These are phyloP conservation scores for Lodderomyces metapsilosis DNA, from an alignment of 1,139 yeast species.

Conservation along the genomic window DNA sequence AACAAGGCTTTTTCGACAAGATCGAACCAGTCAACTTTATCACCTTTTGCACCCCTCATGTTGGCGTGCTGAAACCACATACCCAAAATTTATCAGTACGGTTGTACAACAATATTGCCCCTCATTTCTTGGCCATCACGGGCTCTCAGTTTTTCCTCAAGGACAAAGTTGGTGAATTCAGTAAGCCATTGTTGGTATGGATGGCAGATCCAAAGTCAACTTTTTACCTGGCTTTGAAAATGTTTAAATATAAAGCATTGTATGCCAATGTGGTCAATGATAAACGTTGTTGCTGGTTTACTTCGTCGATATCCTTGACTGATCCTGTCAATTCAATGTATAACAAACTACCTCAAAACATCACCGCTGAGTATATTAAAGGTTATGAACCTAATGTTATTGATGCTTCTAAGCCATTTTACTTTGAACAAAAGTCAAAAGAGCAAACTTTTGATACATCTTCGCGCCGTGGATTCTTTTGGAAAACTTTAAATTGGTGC, in stretches of 20 bases:
- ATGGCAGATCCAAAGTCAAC: constrained; percentile 64
- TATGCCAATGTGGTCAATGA: constrained; percentile 80
- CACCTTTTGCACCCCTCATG: constrained; percentile 81
- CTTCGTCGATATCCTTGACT: constrained; percentile 62
- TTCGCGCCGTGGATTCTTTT: constrained; percentile 10
- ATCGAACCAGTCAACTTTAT: constrained; percentile 59
- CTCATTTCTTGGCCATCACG: constrained; percentile 63
- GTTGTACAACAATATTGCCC: constrained; percentile 59
- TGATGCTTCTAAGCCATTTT: constrained; percentile 38
- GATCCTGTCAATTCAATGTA: constrained; percentile 60
- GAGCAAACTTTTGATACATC: neutral
- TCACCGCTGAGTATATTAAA: constrained; percentile 43
- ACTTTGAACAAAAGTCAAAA: constrained; percentile 7
- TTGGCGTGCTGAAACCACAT: constrained; percentile 65
- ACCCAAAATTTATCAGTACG: constrained; percentile 20
- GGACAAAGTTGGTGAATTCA: constrained; percentile 16
- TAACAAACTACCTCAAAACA: constrained; percentile 37
- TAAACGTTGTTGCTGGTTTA: constrained; percentile 78
- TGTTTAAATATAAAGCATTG: constrained; percentile 52
- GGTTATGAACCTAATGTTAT: constrained; percentile 56
- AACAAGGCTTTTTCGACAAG: constrained; percentile 50
- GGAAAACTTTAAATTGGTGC: constrained; percentile 47
- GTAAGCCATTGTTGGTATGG: constrained; percentile 55
- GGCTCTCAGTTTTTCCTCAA: constrained; percentile 68
- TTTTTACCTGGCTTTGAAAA: constrained; percentile 54